Conservation (phyloP, 805 yeast species). For the Kazachstania taianensis region DNA sequence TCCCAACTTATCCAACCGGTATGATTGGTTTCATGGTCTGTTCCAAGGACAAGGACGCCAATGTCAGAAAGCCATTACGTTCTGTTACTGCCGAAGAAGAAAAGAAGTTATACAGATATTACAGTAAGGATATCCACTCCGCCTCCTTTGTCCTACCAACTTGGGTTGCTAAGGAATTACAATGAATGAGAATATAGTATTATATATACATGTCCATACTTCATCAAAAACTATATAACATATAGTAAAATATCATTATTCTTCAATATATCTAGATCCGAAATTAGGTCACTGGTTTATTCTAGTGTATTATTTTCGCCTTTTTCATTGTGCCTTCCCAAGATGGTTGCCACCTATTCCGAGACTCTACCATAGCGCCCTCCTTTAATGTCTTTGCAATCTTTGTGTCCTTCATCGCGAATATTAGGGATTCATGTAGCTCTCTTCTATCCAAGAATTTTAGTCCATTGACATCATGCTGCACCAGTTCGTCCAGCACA, state of each 20-base stretch:
- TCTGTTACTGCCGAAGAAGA: conserved; percentile 53
- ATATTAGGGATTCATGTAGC: conserved; percentile 35
- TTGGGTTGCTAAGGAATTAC: conserved; percentile 60
- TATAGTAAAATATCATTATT: too few species aligned
- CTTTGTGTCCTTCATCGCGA: conserved; percentile 26
- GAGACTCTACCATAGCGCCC: conserved; percentile 71
- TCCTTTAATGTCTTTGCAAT: conserved; percentile 36
- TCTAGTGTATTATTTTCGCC: conserved; percentile 12
- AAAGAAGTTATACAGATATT: conserved; percentile 60
- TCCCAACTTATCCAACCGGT: conserved; percentile 96
- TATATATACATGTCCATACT: background rate
- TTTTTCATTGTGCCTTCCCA: conserved; percentile 43
- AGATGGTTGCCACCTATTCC: conserved; percentile 60
- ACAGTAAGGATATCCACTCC: conserved; percentile 71
- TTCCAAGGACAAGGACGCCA: conserved; percentile 56
- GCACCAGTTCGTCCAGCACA: conserved; percentile 70
- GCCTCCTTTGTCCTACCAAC: conserved; percentile 89
- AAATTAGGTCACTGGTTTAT: background rate
- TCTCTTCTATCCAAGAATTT: conserved; percentile 37
- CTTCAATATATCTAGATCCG: too few species aligned
- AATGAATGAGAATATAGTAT: conserved; percentile 2
- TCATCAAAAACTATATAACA: background rate
- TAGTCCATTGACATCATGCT: conserved; percentile 60
- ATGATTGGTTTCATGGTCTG: conserved; percentile 98
- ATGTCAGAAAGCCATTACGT: conserved; percentile 63